Base-by-base conservation (phyloP, 164 flowering plant species). In the Brasenia schreberi region DNA sequence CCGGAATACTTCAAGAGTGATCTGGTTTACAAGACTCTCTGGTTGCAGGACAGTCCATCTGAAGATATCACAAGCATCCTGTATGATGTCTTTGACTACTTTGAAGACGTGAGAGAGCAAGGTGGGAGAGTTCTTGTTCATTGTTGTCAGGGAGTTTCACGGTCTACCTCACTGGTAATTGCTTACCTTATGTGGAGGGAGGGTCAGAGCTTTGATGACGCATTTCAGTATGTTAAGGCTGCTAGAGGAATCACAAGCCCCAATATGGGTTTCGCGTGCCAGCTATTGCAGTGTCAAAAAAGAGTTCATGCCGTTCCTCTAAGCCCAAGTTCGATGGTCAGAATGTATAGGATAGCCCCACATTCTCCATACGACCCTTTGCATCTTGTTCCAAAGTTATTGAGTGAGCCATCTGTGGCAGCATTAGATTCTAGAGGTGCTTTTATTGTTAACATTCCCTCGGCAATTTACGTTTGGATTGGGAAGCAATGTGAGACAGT, bases 131-230 rank as follows among this genome's bases (percentile, higher is more conserved):
- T 90, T 60, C 68, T 90, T 14, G 97, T 90, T 27, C 97, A 90
- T 63, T 90, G 97, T 67, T 88, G 87, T 73, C 90, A 90, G 74
- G 97, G 97, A 1, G 85, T 88, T 11, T 90, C 97, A 7, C 68
- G 97, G 42, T 90, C 97, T 0, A 85, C 90, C 0, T 83, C 97
- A 1, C 72, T 90, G 80, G 97, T 85, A 11, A 90, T 90, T 66
- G 97, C 94, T 1, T 90, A 90, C 69, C 84, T 90, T 62, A 90
- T 90, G 89, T 90, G 97, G 97, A 86, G 83, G 66, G 80, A 88
- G 52, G 84, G 87, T 10, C 87, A 83, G 77, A 88, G 90, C 74
- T 90, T 85, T 62, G 94, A 90, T 17, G 88, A 83, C 67, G 97
- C 97, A 0, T 90, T 90, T 72, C 90, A 85, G 72, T 78, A 70